Conservation (phyloP, 2,329 filamentous ascomycete genomes). For the Aspergillus tanneri region DNA sequence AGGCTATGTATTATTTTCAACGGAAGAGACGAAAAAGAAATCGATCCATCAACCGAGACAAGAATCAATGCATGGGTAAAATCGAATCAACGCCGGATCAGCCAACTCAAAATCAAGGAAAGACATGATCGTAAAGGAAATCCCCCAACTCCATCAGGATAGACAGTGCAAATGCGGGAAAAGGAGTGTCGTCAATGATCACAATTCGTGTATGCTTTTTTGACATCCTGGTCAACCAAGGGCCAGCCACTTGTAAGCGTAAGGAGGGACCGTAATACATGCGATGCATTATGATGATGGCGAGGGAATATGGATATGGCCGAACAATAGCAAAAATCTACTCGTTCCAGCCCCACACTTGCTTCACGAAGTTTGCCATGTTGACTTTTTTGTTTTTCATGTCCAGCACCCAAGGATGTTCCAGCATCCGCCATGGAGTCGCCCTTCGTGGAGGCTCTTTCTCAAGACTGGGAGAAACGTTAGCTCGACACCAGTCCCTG, state of each 20-base stretch:
- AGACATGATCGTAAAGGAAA: slow-evolving; percentile 18
- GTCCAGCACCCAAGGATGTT: slow-evolving; percentile 98
- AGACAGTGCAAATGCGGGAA: slow-evolving; percentile 18
- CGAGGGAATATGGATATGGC: slow-evolving; percentile 4
- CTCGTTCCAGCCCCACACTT: slow-evolving; percentile 96
- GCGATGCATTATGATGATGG: slow-evolving; percentile 20
- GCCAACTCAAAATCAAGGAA: slow-evolving; percentile 16
- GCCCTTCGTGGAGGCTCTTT: slow-evolving; percentile 85
- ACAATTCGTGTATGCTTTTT: slow-evolving; percentile 27
- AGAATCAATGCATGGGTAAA: slow-evolving; percentile 11
- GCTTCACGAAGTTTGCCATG: slow-evolving; percentile 89
- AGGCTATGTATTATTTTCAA: slow-evolving; percentile 3
- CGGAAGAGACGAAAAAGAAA: neutral
- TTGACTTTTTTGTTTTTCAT: slow-evolving; percentile 96
- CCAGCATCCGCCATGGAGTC: slow-evolving; percentile 97
- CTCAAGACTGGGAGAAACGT: slow-evolving; percentile 66
- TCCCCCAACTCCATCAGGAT: slow-evolving; percentile 23
- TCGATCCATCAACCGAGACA: slow-evolving; percentile 14
- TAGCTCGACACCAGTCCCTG: slow-evolving; percentile 7
- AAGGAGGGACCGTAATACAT: slow-evolving; percentile 24
- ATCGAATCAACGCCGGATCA: slow-evolving; percentile 9
- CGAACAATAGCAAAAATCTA: slow-evolving; percentile 30
- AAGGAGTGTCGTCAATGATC: slow-evolving; percentile 27
- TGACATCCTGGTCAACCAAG: slow-evolving; percentile 30
- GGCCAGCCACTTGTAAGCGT: slow-evolving; percentile 29